phyloP scores from a whole-genome alignment of 139 green algal genomes.

The Picochlorum sp. region DNA sequence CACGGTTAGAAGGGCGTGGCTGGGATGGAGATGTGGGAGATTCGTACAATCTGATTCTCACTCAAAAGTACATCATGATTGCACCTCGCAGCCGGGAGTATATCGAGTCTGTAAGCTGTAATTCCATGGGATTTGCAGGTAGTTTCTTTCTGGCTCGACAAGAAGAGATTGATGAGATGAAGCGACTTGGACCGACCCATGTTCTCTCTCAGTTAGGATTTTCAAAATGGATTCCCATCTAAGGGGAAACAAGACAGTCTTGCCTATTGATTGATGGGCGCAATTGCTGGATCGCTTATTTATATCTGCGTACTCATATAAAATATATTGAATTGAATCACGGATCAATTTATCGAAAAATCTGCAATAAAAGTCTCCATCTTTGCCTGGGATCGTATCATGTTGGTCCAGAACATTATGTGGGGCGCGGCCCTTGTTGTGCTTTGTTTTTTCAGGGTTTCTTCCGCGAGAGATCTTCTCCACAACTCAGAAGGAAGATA shows the following conservation, averaged over 20 bases:
- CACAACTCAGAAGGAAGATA: too few species aligned
- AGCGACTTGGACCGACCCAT: slow-evolving; percentile 24
- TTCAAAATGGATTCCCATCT: background rate
- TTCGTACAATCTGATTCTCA: slow-evolving; percentile 50
- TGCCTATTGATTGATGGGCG: background rate
- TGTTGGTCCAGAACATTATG: too few species aligned
- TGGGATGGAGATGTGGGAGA: background rate
- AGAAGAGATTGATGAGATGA: slow-evolving; percentile 49
- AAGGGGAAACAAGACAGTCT: too few species aligned
- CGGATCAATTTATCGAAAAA: too few species aligned
- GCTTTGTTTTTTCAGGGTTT: too few species aligned
- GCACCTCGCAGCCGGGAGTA: slow-evolving; percentile 39
- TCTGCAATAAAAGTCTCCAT: too few species aligned
- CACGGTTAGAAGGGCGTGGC: background rate
- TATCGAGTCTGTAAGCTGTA: slow-evolving; percentile 42
- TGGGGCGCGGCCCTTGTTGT: too few species aligned
- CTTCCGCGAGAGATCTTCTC: too few species aligned
- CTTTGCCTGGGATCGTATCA: too few species aligned
- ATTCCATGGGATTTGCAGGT: slow-evolving; percentile 70
- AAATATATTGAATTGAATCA: too few species aligned
- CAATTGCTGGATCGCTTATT: too few species aligned
- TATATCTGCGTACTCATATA: too few species aligned
- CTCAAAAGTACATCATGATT: slow-evolving; percentile 34
- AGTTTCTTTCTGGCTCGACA: slow-evolving; percentile 53
- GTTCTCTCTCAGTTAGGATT: slow-evolving; percentile 37